phyloP scores from a whole-genome alignment of 768 basidiomycete species.

The Boletales sp. region DNA sequence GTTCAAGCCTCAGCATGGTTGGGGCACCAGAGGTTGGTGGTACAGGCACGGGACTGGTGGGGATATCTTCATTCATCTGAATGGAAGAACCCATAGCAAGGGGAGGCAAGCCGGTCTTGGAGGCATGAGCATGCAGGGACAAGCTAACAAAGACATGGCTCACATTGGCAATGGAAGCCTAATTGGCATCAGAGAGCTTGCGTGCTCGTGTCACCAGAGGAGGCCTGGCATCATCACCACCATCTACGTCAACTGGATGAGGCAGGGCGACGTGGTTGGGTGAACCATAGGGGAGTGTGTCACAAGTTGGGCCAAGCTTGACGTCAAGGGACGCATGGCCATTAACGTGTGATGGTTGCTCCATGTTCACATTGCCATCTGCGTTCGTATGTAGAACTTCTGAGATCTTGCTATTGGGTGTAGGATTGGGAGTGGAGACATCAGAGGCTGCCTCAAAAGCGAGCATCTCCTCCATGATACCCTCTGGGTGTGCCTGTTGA shows the following conservation, averaged over 20 bases:
- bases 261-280: conserved; percentile 29
- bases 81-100: conserved; percentile 47
- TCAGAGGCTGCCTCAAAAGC: conserved; percentile 10
- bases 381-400: conserved; percentile 17
- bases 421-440: neutral
- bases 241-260: conserved; percentile 20
- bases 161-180: conserved; percentile 71
- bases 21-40: conserved; percentile 7
- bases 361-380: conserved; percentile 33
- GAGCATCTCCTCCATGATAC: conserved; percentile 11
- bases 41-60: conserved; percentile 13
- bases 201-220: conserved; percentile 84
- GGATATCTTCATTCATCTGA: conserved; percentile 28
- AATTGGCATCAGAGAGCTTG: conserved; percentile 72
- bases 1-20: conserved; percentile 56
- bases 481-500: too few relatives aligned
- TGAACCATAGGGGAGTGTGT: conserved; percentile 34
- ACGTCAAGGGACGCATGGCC: conserved; percentile 15
- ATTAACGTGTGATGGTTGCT: conserved; percentile 20
- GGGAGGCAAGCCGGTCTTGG: conserved; percentile 76
- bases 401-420: conserved; percentile 24
- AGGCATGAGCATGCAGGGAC: conserved; percentile 55
- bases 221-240: conserved; percentile 53
- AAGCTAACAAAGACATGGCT: conserved; percentile 49
- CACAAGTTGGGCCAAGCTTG: conserved; percentile 22